Evolutionary conservation across 192 early-diverging fungal species (phyloP).

Genomic region (Chytriomyces confervae): DNA sequence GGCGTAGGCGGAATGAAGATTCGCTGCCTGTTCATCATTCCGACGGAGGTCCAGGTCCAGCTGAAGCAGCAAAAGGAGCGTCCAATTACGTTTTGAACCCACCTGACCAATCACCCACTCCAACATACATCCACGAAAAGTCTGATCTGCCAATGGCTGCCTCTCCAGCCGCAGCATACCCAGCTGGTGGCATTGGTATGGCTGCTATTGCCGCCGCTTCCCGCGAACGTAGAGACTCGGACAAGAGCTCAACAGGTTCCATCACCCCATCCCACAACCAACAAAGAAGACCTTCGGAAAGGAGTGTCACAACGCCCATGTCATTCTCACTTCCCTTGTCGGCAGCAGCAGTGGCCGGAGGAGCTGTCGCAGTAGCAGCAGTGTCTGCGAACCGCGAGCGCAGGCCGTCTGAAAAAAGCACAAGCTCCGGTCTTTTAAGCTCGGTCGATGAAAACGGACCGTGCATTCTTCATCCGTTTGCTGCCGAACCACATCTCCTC

Average conservation of each 20-base stretch:
- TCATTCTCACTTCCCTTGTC: background rate
- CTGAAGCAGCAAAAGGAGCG: no score
- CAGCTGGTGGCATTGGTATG: background rate
- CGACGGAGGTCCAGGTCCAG: background rate
- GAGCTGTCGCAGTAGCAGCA: background rate
- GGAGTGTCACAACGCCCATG: background rate
- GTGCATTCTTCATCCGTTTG: constrained; percentile 20
- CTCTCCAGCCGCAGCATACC: background rate
- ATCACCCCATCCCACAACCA: no score
- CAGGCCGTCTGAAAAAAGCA: background rate
- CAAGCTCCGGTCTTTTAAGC: background rate
- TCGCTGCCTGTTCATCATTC: background rate
- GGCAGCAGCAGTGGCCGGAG: background rate
- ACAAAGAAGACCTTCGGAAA: no score
- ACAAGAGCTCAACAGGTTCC: no score
- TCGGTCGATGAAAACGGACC: constrained; percentile 12
- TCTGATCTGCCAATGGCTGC: background rate
- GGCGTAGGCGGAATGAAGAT: background rate
- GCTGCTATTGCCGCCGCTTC: background rate
- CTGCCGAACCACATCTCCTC: constrained; percentile 12
- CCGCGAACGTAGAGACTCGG: background rate
- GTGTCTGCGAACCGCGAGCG: background rate
- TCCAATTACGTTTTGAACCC: background rate
- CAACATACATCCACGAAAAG: background rate
- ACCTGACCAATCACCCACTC: background rate